Conservation (phyloP, 176 grass and related monocot species). For the Rhynchospora tenuis region DNA sequence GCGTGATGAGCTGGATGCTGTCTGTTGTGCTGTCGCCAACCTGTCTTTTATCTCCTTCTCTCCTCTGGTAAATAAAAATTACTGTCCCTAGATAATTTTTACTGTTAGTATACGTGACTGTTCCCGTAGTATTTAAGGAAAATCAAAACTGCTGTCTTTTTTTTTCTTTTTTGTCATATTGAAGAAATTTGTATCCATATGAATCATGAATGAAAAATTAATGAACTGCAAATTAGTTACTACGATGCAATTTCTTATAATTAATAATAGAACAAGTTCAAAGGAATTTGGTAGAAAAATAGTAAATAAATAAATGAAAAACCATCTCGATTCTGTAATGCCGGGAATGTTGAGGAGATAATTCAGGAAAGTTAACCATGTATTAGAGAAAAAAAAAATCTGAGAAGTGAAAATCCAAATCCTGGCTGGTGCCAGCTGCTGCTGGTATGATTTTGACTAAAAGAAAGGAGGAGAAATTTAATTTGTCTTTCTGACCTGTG, state of each 20-base stretch:
- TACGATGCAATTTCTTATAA: too few species aligned
- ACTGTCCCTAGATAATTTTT: neutral
- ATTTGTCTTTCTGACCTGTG: neutral
- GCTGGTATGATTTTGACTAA: neutral
- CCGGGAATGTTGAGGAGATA: neutral
- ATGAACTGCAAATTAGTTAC: too few species aligned
- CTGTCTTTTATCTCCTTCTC: conserved; percentile 67
- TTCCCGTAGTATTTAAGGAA: neutral
- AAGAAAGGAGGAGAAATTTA: neutral
- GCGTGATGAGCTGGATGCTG: conserved; percentile 70
- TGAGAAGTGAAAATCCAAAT: neutral
- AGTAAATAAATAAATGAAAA: neutral
- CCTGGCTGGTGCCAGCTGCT: neutral
- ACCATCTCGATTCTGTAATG: neutral
- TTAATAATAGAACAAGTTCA: too few species aligned
- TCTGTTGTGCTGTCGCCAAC: conserved; percentile 57
- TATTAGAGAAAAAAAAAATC: neutral
- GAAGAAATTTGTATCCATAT: too few species aligned
- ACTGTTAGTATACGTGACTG: neutral
- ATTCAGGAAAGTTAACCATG: neutral
- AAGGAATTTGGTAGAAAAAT: neutral
- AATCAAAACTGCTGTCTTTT: too few species aligned
- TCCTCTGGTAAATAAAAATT: conserved; percentile 43
- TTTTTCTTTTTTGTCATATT: too few species aligned
- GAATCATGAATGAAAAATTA: too few species aligned